These are phyloP conservation scores for Kuraishia piskuri DNA, from an alignment of 805 yeast genomes.

Conservation along the genomic window DNA sequence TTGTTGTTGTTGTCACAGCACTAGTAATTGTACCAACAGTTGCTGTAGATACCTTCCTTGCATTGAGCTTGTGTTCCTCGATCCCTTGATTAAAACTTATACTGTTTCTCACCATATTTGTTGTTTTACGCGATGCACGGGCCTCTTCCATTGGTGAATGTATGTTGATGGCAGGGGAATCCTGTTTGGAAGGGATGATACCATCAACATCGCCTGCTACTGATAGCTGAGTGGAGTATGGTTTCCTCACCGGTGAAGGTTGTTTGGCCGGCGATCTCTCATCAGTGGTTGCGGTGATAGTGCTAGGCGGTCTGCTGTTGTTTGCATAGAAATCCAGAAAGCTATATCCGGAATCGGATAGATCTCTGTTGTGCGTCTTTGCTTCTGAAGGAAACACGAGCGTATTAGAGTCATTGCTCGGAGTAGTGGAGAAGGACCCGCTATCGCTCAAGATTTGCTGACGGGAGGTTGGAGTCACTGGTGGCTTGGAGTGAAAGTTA, in stretches of 20 bases:
- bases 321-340: constrained; percentile 7
- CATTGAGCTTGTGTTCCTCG: neutral
- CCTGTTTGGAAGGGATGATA: too few species aligned
- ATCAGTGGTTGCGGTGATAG: neutral
- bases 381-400: neutral
- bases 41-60: neutral
- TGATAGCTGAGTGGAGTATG: neutral
- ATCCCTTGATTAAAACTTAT: neutral
- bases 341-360: constrained; percentile 6
- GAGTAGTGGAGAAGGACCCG: neutral
- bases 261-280: neutral
- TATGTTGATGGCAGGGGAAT: too few species aligned
- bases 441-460: neutral
- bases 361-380: neutral
- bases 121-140: neutral
- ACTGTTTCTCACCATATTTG: neutral
- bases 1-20: neutral
- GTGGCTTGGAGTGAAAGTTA: neutral
- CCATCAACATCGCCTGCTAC: neutral
- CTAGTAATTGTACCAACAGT: neutral
- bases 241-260: neutral
- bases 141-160: neutral
- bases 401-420: neutral
- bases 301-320: constrained; percentile 1
- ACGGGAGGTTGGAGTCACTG: neutral